Conservation (phyloP, 805 yeast species). For the Yamadazyma tumulicola region DNA sequence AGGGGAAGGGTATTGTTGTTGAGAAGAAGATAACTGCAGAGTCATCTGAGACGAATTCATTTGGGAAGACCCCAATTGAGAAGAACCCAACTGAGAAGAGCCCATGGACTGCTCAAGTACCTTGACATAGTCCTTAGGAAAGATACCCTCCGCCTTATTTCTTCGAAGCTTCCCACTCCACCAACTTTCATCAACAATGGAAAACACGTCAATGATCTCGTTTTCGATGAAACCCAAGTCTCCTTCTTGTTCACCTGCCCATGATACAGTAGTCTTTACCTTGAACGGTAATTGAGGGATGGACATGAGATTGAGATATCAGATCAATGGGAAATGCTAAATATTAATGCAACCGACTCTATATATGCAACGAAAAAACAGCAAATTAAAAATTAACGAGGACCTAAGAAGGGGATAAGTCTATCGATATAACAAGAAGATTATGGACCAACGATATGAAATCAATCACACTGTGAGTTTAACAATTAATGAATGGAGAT, state of each 20-base stretch:
- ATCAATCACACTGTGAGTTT: too few species aligned
- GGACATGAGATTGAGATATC: slow-evolving; percentile 8
- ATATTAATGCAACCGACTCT: too few species aligned
- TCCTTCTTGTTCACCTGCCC: slow-evolving; percentile 89
- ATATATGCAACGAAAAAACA: too few species aligned
- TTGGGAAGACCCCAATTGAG: too few species aligned
- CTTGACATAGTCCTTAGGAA: slow-evolving; percentile 84
- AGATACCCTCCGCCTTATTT: slow-evolving; percentile 78
- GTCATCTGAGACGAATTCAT: not conserved
- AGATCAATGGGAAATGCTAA: not conserved
- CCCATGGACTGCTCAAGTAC: slow-evolving; percentile 35
- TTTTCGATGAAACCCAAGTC: slow-evolving; percentile 94
- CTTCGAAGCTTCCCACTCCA: slow-evolving; percentile 82
- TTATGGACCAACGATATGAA: too few species aligned
- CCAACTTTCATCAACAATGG: slow-evolving; percentile 85
- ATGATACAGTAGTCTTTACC: slow-evolving; percentile 81
- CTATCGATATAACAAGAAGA: not conserved
- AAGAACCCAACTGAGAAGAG: slow-evolving; percentile 2
- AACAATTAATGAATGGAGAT: too few species aligned
- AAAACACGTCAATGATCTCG: slow-evolving; percentile 80
- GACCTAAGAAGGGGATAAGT: too few species aligned
- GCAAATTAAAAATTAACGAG: too few species aligned
- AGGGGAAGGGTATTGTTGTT: slow-evolving; percentile 7
- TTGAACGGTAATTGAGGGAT: slow-evolving; percentile 58
- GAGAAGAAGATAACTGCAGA: not conserved